Evolutionary conservation across 1,284 basidiomycete species (phyloP).

Genomic region (Somion occarium): DNA sequence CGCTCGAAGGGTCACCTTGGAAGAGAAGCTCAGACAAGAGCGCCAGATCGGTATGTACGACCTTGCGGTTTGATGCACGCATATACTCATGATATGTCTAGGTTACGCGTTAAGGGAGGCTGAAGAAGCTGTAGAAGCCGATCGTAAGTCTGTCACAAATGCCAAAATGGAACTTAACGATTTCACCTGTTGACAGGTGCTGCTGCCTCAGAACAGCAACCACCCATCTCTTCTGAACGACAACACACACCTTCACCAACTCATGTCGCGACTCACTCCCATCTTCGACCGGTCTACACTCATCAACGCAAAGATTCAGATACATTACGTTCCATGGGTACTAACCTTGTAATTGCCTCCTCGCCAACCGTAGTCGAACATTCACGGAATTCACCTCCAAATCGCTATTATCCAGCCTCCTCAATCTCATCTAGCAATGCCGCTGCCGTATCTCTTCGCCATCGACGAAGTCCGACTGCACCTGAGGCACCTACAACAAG

Average conservation of each 20-base stretch:
- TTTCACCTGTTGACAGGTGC: not conserved
- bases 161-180: too few species aligned
- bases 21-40: conserved; percentile 48
- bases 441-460: conserved; percentile 13
- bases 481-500: conserved; percentile 49
- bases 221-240: conserved; percentile 24
- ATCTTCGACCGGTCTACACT: conserved; percentile 25
- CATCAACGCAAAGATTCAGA: conserved; percentile 72
- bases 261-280: conserved; percentile 25
- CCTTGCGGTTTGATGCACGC: conserved; percentile 1
- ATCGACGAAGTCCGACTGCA: conserved; percentile 56
- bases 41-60: conserved; percentile 23
- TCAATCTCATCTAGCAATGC: not conserved
- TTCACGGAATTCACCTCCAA: conserved; percentile 22
- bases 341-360: conserved; percentile 21
- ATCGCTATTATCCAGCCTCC: not conserved
- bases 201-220: conserved; percentile 18
- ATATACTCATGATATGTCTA: conserved; percentile 19
- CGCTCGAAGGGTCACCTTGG: conserved; percentile 44
- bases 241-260: conserved; percentile 56
- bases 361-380: conserved; percentile 37
- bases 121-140: conserved; percentile 34
- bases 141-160: conserved; percentile 29
- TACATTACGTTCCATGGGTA: conserved; percentile 49
- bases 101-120: conserved; percentile 32